These are phyloP conservation scores for Ampelomyces quisqualis DNA, from an alignment of 2,329 filamentous ascomycete genomes.

Conservation along the genomic window DNA sequence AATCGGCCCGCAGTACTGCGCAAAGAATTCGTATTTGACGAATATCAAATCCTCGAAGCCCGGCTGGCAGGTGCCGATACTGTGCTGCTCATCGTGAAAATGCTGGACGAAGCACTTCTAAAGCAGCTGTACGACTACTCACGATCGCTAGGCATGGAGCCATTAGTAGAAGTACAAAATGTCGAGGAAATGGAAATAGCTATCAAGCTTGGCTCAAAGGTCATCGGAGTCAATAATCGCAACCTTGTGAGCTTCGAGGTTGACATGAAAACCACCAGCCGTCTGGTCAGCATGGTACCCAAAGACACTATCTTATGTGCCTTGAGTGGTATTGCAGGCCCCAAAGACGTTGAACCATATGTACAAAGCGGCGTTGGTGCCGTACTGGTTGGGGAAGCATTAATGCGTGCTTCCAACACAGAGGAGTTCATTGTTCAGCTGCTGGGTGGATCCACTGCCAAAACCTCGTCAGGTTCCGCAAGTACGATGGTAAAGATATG, in stretches of 20 bases:
- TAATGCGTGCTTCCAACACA: conserved; percentile 88
- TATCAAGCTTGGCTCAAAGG: conserved; percentile 80
- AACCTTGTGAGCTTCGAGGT: conserved; percentile 97
- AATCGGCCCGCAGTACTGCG: conserved; percentile 89
- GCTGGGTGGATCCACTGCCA: conserved; percentile 59
- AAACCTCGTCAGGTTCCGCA: conserved; percentile 27
- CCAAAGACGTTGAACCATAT: conserved; percentile 85
- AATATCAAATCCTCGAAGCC: conserved; percentile 96
- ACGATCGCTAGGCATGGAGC: conserved; percentile 90
- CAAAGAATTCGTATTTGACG: conserved; percentile 97
- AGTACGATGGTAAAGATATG: conserved; percentile 83
- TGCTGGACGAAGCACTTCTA: conserved; percentile 77
- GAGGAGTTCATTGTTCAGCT: conserved; percentile 80
- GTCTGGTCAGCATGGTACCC: conserved; percentile 82
- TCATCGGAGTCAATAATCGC: conserved; percentile 96
- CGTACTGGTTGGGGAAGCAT: conserved; percentile 88
- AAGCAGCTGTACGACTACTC: conserved; percentile 85
- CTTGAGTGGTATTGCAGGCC: conserved; percentile 86
- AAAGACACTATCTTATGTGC: conserved; percentile 87
- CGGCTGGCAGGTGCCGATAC: conserved; percentile 91
- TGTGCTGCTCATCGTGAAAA: conserved; percentile 94
- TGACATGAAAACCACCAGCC: conserved; percentile 86
- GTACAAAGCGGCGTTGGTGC: conserved; percentile 87
- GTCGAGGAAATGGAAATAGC: conserved; percentile 89
- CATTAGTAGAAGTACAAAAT: conserved; percentile 93